Base-by-base conservation (phyloP, 1,139 yeast species). In the Arxiozyma slooffiae region DNA sequence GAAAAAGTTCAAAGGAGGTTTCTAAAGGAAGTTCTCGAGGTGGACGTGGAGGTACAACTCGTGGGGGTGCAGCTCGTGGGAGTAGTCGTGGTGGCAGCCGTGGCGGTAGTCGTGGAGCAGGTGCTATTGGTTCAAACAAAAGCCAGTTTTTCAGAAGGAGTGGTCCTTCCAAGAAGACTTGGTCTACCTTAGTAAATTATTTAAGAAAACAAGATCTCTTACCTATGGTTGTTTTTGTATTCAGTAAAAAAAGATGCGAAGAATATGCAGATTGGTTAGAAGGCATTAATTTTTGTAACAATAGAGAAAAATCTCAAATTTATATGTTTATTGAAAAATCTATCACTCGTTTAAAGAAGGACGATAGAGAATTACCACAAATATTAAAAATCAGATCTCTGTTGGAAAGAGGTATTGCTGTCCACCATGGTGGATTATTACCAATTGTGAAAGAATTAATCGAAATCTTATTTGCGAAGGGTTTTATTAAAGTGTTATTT, bases 381-480 rank as follows among this genome's bases (percentile, higher is more conserved):
- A 92, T 92, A 52, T 58, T 85, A 52, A 81, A 85, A 57, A 77
- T 90, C 53, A 76, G 95, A 57, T 95, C 88, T 39, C 74, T 92
- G 75, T 71, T 92, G 42, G 78, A 90, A 48, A 76, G 97, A 60
- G 97, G 99, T 53, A 85, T 92, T 57, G 97, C 96, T 0, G 95
- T 92, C 1, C 99, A 92, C 67, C 98, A 92, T 69, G 96, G 97
- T 65, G 99, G 99, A 1, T 71, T 92, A 51, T 72, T 92, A 52
- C 99, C 99, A 0, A 92, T 92, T 52, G 95, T 92, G 41, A 92
- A 92, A 61, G 99, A 92, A 66, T 84, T 90, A 50, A 92, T 92
- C 59, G 99, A 92, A 68, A 90, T 92, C 52, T 70, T 92, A 46
- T 92, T 92, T 70, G 83, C 97, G 0, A 83, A 79, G 60, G 81